Evolutionary conservation across 192 early-diverging fungal genomes (phyloP), one percentile per base, ranked within the genome.

Genomic region (Coemansia sp.): DNA sequence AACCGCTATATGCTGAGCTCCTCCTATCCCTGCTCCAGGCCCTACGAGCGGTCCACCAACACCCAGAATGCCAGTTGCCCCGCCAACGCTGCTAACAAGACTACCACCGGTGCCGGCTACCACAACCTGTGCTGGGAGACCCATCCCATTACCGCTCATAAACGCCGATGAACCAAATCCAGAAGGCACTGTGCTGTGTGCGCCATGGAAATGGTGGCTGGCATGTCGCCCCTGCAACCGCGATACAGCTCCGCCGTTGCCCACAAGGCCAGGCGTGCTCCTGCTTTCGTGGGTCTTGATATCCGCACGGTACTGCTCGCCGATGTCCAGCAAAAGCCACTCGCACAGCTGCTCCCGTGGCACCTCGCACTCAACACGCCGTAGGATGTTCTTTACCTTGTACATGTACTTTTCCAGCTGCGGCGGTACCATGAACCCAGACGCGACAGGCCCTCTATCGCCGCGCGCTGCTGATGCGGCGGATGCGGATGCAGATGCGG

Each of bases 381-480:
- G 67, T 19, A 90, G 50, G 6, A 90, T 78, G 61, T 90, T 85
- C 58, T 85, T 87, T 14, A 90, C 83, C 62, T 90, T 90, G 59
- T 60, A 68, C 37, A 78, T 47, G 33, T 59, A 60, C 19, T 55
- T 55, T 9, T 43, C 53, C 23, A 17, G 26, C 2, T 22, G 24
- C n/a, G 46, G 41, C 35, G n/a, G n/a, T n/a, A n/a, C n/a, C n/a
- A n/a, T n/a, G n/a, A n/a, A n/a, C n/a, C n/a, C n/a, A n/a, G n/a
- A n/a, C n/a, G n/a, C n/a, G n/a, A n/a, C n/a, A n/a, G n/a, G n/a
- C n/a, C n/a, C n/a, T n/a, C n/a, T n/a, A n/a, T n/a, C n/a, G n/a
- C n/a, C n/a, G n/a, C n/a, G n/a, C n/a, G n/a, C n/a, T n/a, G n/a
- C n/a, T n/a, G n/a, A n/a, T n/a, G 35, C 9, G 27, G 17, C 42